Conservation (phyloP, 768 basidiomycete genomes). For the Russula emetica region DNA sequence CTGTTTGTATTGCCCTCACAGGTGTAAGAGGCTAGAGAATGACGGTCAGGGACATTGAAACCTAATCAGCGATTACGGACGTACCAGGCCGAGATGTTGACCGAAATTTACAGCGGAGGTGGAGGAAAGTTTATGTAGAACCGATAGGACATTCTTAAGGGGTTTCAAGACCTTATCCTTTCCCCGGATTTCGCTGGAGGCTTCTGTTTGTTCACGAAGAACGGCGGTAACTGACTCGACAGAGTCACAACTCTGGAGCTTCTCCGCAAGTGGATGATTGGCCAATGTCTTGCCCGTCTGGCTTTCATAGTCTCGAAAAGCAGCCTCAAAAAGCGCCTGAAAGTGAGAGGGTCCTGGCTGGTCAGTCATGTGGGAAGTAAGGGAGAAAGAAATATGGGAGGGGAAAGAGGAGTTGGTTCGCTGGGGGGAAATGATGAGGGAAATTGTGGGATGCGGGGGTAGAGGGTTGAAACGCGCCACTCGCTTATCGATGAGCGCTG, state of each 20-base stretch:
- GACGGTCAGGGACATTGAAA: not conserved
- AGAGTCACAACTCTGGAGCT: not conserved
- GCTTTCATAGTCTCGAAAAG: not conserved
- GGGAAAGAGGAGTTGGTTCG: not conserved
- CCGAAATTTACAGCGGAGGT: not conserved
- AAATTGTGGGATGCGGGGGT: too few species aligned
- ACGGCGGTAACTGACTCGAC: not conserved
- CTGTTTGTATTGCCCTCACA: not conserved
- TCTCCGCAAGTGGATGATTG: not conserved
- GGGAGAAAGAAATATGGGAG: not conserved
- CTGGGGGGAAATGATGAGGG: not conserved
- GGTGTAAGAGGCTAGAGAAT: not conserved
- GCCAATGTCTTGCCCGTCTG: not conserved
- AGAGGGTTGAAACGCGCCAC: too few species aligned
- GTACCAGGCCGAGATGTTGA: not conserved
- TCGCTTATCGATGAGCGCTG: too few species aligned
- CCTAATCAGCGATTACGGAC: not conserved
- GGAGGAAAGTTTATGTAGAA: not conserved
- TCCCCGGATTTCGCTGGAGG: not conserved
- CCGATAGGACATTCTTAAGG: not conserved
- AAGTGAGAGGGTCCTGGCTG: not conserved
- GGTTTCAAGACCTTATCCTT: not conserved
- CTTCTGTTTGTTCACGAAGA: not conserved
- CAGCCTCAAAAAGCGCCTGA: not conserved
- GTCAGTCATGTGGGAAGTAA: not conserved